Conservation (phyloP, 2,329 filamentous ascomycete species). For the Fonsecaea erecta region DNA sequence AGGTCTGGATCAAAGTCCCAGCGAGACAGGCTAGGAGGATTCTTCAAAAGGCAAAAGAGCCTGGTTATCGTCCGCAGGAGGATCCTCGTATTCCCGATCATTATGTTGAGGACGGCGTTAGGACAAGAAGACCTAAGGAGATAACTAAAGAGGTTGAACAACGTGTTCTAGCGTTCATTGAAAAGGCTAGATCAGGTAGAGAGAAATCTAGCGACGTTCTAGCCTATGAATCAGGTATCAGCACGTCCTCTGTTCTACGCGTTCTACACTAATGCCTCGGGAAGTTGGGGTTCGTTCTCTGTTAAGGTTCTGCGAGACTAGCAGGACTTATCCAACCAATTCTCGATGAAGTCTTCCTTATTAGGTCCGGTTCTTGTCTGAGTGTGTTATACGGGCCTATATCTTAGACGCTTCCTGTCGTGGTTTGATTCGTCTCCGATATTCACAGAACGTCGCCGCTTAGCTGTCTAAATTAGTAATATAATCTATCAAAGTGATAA, state of each 20-base stretch:
- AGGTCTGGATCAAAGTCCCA: background rate
- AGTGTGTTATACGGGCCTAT: background rate
- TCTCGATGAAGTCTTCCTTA: constrained; percentile 22
- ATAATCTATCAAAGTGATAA: background rate
- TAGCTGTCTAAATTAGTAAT: constrained; percentile 9
- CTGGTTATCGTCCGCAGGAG: constrained; percentile 17
- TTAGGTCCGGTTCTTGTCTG: constrained; percentile 11
- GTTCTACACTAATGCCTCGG: constrained; percentile 19
- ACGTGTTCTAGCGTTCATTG: constrained; percentile 15
- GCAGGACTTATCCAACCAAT: constrained; percentile 21
- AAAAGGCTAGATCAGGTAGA: constrained; percentile 9
- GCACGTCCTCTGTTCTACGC: background rate
- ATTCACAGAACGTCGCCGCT: constrained; percentile 9
- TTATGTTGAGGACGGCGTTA: constrained; percentile 21
- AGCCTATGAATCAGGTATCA: constrained; percentile 21
- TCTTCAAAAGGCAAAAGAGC: constrained; percentile 30
- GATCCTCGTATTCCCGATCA: constrained; percentile 21
- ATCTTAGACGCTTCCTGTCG: constrained; percentile 15
- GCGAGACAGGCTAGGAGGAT: constrained; percentile 31
- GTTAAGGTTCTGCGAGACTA: constrained; percentile 16
- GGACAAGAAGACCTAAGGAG: constrained; percentile 12
- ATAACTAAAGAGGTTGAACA: background rate
- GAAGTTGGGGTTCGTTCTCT: constrained; percentile 10
- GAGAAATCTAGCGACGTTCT: constrained; percentile 33
- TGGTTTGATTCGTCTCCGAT: constrained; percentile 18